These are phyloP conservation scores for Boletus pseudopeckii DNA, from an alignment of 768 basidiomycete species.

Conservation along the genomic window DNA sequence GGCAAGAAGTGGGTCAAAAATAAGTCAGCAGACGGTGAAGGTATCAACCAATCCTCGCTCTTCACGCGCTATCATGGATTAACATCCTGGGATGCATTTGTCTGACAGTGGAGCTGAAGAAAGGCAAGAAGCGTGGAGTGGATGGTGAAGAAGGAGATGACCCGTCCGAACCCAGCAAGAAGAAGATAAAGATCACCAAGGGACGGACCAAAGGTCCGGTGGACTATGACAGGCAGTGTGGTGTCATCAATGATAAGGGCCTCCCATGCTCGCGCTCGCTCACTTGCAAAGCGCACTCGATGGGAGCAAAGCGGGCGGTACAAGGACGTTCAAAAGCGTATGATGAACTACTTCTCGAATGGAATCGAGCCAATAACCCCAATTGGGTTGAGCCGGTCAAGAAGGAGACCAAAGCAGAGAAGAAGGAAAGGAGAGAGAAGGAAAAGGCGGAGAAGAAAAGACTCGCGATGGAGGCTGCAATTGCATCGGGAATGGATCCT, in stretches of 20 bases:
- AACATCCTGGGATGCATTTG: slow-evolving; percentile 4
- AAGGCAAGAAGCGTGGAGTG: slow-evolving; percentile 77
- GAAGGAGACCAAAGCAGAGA: slow-evolving; percentile 81
- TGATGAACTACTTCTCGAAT: slow-evolving; percentile 86
- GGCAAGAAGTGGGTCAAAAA: slow-evolving; percentile 55
- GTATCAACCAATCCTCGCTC: slow-evolving; percentile 23
- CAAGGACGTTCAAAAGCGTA: slow-evolving; percentile 79
- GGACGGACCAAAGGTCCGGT: slow-evolving; percentile 82
- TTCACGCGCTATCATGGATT: slow-evolving; percentile 1
- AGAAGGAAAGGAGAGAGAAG: slow-evolving; percentile 77
- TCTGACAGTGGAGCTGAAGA: slow-evolving; percentile 38
- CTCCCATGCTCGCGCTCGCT: slow-evolving; percentile 91
- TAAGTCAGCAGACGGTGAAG: slow-evolving; percentile 48
- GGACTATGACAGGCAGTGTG: slow-evolving; percentile 89
- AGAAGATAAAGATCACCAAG: slow-evolving; percentile 80
- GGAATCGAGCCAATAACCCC: slow-evolving; percentile 85
- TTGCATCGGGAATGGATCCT: slow-evolving; percentile 52
- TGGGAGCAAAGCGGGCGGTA: slow-evolving; percentile 94
- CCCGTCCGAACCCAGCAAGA: slow-evolving; percentile 63
- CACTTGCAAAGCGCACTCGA: slow-evolving; percentile 97
- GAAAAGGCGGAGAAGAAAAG: slow-evolving; percentile 84
- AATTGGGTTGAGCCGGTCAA: slow-evolving; percentile 88
- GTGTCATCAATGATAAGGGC: slow-evolving; percentile 94
- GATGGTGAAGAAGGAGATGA: slow-evolving; percentile 70
- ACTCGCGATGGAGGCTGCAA: slow-evolving; percentile 65